A percentile compares a stretch with the other conserved stretches of the same genome.
Evolutionary conservation across 1,284 basidiomycete genomes (phyloP).

Genomic region (Acaromyces ingoldii): DNA sequence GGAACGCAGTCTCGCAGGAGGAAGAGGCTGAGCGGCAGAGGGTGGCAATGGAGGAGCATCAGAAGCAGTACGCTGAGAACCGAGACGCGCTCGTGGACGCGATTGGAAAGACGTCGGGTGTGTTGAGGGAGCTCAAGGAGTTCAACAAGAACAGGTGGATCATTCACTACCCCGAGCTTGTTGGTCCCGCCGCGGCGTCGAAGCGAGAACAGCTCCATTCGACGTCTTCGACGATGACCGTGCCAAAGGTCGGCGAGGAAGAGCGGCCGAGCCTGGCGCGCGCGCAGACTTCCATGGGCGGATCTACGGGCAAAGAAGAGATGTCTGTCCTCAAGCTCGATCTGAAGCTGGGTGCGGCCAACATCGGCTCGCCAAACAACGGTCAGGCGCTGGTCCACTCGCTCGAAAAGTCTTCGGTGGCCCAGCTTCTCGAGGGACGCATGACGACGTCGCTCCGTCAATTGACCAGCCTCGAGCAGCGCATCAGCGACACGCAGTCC

Average conservation of each 20-base stretch:
- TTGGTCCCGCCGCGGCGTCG: background rate
- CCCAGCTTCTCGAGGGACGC: constrained; percentile 82
- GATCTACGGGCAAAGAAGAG: too few relatives aligned
- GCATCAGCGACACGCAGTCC: constrained; percentile 85
- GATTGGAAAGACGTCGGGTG: constrained; percentile 65
- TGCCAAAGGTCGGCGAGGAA: constrained; percentile 1
- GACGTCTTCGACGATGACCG: background rate
- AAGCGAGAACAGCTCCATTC: too few relatives aligned
- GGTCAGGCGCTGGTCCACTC: constrained; percentile 79
- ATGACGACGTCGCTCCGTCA: constrained; percentile 73
- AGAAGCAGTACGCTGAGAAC: constrained; percentile 7
- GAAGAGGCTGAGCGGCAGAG: constrained; percentile 1
- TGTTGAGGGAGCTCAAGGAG: constrained; percentile 67
- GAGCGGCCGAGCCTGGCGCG: too few relatives aligned
- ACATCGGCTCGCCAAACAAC: too few relatives aligned
- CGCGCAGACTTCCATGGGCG: constrained; percentile 12
- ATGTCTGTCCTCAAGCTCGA: constrained; percentile 73
- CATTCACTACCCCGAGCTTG: constrained; percentile 70
- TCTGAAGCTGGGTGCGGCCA: constrained; percentile 70
- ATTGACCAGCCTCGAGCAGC: constrained; percentile 74
- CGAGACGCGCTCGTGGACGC: constrained; percentile 65
- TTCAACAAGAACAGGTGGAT: constrained; percentile 85
- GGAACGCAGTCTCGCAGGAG: too few relatives aligned
- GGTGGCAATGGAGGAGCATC: constrained; percentile 13
- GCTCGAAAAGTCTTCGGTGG: constrained; percentile 86